Base-by-base conservation (phyloP, 805 yeast species). In the Wickerhamiella sergipiensis region DNA sequence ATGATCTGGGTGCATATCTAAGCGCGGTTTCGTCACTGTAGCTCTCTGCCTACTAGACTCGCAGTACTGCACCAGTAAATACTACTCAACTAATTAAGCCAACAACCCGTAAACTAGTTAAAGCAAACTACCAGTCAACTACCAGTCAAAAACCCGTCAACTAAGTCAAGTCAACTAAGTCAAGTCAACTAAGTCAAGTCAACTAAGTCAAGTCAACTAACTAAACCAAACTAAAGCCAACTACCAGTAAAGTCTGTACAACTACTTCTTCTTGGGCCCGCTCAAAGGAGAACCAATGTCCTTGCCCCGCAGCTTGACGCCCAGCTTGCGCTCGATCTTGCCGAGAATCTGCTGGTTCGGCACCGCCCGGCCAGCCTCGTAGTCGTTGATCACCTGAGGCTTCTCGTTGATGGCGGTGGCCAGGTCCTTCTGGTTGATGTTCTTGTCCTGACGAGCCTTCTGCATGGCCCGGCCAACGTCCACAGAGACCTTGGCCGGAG, bases 361-460 rank as follows among this genome's bases (percentile, higher is more conserved):
- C 58, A 84, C 79, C 45, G 95, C 98, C 66, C 95, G 81, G 53
- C 95, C 97, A 51, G 95, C 85, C 73, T 92, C 98, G 69, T 92
- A 92, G 65, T 92, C 98, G 69, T 87, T 89, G 64, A 92, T 81
- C 54, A 92, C 84, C 59, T 82, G 87, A 55, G 97, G 96, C 74
- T 92, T 92, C 72, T 92, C 98, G 67, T 89, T 90, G 64, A 90
- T 78, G 67, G 83, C 85, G 52, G 95, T 87, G 61, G 98, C 98
- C 62, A 92, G 77, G 61, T 92, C 98, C 76, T 92, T 92, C 70
- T 92, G 98, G 9, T 97, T 83, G 65, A 89, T 66, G 63, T 79
- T 78, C 75, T 88, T 87, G 53, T 85, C 96, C 62, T 80, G 81
- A 73, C 98, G 81, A 38, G 84, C 95, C 66, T 80, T 75, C 49